A percentile compares a stretch with the other conserved stretches of the same genome.
phyloP scores from a whole-genome alignment of 371 early-diverging fungal genomes.

The Fennellomyces sp. region DNA sequence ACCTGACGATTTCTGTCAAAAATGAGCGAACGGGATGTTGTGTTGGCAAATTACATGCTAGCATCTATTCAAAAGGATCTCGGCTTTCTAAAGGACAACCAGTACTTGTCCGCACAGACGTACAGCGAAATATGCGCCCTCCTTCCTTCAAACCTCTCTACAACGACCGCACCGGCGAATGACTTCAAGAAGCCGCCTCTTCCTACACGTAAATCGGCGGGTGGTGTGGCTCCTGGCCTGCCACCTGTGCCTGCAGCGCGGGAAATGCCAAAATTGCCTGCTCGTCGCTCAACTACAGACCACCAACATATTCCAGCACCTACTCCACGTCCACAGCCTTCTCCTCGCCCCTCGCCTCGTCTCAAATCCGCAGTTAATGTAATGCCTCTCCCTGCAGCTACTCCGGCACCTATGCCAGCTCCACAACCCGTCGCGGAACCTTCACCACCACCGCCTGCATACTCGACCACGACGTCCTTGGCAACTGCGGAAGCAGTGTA shows the following conservation, averaged over 20 bases:
- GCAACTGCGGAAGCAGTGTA: conserved; percentile 44
- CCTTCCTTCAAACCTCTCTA: conserved; percentile 28
- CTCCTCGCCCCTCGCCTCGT: conserved; percentile 6
- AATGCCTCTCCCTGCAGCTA: neutral
- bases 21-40: conserved; percentile 17
- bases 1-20: too few relatives aligned
- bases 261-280: conserved; percentile 36
- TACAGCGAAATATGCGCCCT: conserved; percentile 38
- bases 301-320: neutral
- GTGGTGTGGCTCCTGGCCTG: conserved; percentile 1
- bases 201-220: conserved; percentile 40
- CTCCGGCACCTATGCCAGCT: conserved; percentile 13
- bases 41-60: conserved; percentile 44
- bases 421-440: neutral
- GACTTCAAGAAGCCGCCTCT: conserved; percentile 30
- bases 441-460: conserved; percentile 15
- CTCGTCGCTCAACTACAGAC: conserved; percentile 19
- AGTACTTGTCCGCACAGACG: conserved; percentile 32
- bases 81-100: conserved; percentile 40
- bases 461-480: conserved; percentile 20
- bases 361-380: neutral
- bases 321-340: conserved; percentile 2
- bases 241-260: conserved; percentile 23
- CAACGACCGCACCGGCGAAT: neutral
- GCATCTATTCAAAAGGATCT: conserved; percentile 46